These are phyloP conservation scores for Metschnikowia baotianmanensis DNA, from an alignment of 805 yeast genomes.

Conservation along the genomic window DNA sequence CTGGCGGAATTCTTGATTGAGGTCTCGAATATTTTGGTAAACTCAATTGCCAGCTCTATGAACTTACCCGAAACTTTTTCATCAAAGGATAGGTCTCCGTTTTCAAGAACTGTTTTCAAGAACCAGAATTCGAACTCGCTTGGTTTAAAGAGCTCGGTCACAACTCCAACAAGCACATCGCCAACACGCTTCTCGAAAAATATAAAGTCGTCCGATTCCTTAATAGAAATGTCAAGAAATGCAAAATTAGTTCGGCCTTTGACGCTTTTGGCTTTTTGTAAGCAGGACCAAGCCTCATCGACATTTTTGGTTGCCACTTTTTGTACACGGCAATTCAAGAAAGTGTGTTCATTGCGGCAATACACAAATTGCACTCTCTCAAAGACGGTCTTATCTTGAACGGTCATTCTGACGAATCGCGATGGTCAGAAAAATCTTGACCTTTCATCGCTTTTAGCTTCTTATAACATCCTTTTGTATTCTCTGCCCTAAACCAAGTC, in stretches of 20 bases:
- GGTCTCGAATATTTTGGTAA: constrained; percentile 44
- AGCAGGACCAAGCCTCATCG: constrained; percentile 11
- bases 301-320: constrained; percentile 6
- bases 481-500: constrained; percentile 8
- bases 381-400: constrained; percentile 23
- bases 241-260: not conserved
- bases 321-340: constrained; percentile 18
- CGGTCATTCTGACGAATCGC: constrained; percentile 15
- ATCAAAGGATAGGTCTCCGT: constrained; percentile 15
- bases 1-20: constrained; percentile 46
- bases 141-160: constrained; percentile 25
- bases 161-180: constrained; percentile 25
- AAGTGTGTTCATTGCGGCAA: constrained; percentile 19
- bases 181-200: constrained; percentile 24
- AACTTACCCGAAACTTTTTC: constrained; percentile 1
- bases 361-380: constrained; percentile 30
- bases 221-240: constrained; percentile 6
- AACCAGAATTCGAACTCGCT: constrained; percentile 34
- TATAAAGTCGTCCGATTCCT: constrained; percentile 5
- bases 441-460: constrained; percentile 5
- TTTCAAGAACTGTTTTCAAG: constrained; percentile 25
- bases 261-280: constrained; percentile 2
- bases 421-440: not conserved
- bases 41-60: constrained; percentile 16
- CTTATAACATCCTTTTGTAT: constrained; percentile 8